Evolutionary conservation across 805 yeast species (phyloP), one percentile per base, ranked within the genome.

Genomic region (Metschnikowia aberdeeniae): DNA sequence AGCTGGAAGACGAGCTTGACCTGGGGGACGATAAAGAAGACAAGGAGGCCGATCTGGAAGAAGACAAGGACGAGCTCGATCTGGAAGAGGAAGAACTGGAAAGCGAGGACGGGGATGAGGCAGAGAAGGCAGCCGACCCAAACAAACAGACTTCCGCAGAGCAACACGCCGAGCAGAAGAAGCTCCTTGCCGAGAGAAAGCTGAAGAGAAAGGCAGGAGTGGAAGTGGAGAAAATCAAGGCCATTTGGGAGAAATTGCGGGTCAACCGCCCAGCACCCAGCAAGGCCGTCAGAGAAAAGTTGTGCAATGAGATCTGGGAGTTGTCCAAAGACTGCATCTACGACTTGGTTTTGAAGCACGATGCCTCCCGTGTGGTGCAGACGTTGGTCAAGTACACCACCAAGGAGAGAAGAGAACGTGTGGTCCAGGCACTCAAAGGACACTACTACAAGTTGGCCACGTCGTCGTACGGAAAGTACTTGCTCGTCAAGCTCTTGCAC

Each of bases 331-430:
- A 84, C 58, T 81, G 82, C 42, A 76, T 89, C 45, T 78, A 79
- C 51, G 97, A 92, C 58, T 76, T 92, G 54, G 97, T 92, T 29
- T 66, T 92, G 70, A 89, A 93, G 72, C 99, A 92, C 62, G 98
- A 92, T 73, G 92, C 97, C 8, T 88, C 97, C 20, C 80, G 99
- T 70, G 92, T 92, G 45, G 95, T 92, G 34, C 99, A 92, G 68
- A 89, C 97, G 1, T 76, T 92, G 54, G 83, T 92, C 50, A 92
- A 92, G 64, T 89, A 86, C 62, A 82, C 93, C 10, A 73, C 85
- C 32, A 87, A 84, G 59, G 87, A 82, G 42, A 81, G 89, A 70
- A 81, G 96, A 68, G 84, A 80, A 22, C 72, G 72, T 20, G 81
- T 92, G 51, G 83, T 84, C 13, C 55, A 64, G 43, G 73, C 89